These are phyloP conservation scores for Tulasnella sp. DNA, from an alignment of 768 basidiomycete species.

Conservation along the genomic window DNA sequence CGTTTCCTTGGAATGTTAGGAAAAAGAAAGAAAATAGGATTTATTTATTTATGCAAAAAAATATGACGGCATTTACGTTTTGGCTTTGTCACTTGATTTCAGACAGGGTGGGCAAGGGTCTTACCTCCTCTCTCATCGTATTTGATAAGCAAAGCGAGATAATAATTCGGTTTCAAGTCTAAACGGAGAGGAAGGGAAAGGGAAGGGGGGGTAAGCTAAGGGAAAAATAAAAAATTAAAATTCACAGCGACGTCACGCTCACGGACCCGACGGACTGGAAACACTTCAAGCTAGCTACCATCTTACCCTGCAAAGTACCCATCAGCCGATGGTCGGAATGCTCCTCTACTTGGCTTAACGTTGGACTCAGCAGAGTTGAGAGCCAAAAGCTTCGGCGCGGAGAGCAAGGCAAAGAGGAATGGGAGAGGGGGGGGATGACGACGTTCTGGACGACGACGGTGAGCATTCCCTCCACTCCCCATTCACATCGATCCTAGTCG, in stretches of 20 bases:
- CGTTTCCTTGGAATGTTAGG: neutral
- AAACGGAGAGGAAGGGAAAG: neutral
- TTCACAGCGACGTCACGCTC: constrained; percentile 7
- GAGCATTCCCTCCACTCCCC: too few relatives aligned
- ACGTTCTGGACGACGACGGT: too few relatives aligned
- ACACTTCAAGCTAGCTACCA: constrained; percentile 4
- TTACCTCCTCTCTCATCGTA: neutral
- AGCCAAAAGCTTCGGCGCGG: neutral
- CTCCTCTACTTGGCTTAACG: neutral
- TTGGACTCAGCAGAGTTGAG: neutral
- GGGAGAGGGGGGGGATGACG: too few relatives aligned
- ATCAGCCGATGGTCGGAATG: constrained; percentile 10
- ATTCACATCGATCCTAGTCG: too few relatives aligned
- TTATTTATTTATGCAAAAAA: constrained; percentile 6
- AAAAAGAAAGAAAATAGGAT: neutral
- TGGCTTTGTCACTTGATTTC: constrained; percentile 15
- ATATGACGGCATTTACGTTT: neutral
- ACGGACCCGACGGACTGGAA: neutral
- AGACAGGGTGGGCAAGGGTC: neutral
- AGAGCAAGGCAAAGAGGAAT: too few relatives aligned
- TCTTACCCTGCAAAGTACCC: neutral
- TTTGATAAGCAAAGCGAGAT: neutral
- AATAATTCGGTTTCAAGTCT: neutral
- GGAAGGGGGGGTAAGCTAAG: too few relatives aligned
- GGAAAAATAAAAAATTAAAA: neutral